Conservation (phyloP, 129 eudicot species). For the Flaveria robusta region DNA sequence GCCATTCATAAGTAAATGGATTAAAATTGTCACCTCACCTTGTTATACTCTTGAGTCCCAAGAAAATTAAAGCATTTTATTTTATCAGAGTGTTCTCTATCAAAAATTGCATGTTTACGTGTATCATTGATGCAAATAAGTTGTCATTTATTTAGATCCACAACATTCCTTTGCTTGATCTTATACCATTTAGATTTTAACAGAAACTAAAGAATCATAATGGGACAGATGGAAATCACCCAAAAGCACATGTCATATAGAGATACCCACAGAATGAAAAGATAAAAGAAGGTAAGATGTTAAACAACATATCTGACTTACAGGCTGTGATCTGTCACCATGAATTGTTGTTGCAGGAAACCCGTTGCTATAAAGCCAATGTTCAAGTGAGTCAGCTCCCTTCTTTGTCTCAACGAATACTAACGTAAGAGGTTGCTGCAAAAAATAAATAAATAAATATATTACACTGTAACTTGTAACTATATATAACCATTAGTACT, state of each 20-base stretch:
- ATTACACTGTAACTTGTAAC: not conserved
- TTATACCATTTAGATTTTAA: not conserved
- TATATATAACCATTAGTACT: not conserved
- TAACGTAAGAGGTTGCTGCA: constrained; percentile 74
- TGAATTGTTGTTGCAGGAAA: constrained; percentile 78
- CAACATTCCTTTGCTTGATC: not conserved
- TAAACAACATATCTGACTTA: constrained; percentile 28
- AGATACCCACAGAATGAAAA: not conserved
- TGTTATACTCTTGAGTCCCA: not conserved
- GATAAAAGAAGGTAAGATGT: not conserved
- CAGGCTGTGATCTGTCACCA: constrained; percentile 72
- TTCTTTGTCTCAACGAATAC: constrained; percentile 76
- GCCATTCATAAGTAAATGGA: not conserved
- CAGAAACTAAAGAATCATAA: not conserved
- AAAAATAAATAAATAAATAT: not conserved
- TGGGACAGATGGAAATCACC: not conserved
- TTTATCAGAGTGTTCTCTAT: not conserved
- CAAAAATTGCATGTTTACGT: not conserved
- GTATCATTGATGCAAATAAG: not conserved
- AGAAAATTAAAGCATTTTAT: not conserved
- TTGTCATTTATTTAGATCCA: not conserved
- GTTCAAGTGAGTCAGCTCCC: constrained; percentile 73
- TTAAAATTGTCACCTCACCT: not conserved
- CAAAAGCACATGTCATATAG: not conserved
- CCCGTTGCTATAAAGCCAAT: constrained; percentile 59